phyloP scores from a whole-genome alignment of 1,139 yeast species.

The Wickerhamiella pararugosa region DNA sequence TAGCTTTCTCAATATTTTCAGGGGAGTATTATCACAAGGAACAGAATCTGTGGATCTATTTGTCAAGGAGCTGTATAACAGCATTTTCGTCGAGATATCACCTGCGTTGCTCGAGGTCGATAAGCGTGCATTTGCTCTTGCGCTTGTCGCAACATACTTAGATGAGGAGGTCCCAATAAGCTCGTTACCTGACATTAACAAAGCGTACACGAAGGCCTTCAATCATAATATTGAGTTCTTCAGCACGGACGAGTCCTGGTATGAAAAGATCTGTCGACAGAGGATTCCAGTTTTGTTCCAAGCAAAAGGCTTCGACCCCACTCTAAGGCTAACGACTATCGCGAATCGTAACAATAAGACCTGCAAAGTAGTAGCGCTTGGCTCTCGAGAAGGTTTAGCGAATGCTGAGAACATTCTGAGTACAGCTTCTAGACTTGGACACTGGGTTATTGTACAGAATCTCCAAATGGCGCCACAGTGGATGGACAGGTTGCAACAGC shows the following conservation, averaged over 20 bases:
- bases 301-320: conserved; percentile 53
- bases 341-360: conserved; percentile 23
- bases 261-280: background rate
- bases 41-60: conserved; percentile 24
- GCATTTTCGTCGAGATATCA: conserved; percentile 30
- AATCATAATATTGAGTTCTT: background rate
- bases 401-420: conserved; percentile 42
- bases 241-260: background rate
- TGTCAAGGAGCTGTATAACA: background rate
- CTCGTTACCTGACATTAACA: background rate
- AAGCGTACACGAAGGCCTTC: background rate
- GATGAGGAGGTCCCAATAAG: background rate
- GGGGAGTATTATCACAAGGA: conserved; percentile 8
- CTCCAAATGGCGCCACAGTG: conserved; percentile 57
- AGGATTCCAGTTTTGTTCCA: conserved; percentile 38
- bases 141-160: conserved; percentile 12
- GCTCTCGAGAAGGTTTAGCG: conserved; percentile 52
- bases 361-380: conserved; percentile 48
- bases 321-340: conserved; percentile 36
- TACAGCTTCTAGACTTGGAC: conserved; percentile 32
- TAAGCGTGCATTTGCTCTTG: conserved; percentile 30
- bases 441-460: conserved; percentile 67
- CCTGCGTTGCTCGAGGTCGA: conserved; percentile 39
- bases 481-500: conserved; percentile 38
- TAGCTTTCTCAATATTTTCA: conserved; percentile 32